Evolutionary conservation across 176 grass and related monocot species (phyloP).

Genomic region (Hyparrhenia diplandra): DNA sequence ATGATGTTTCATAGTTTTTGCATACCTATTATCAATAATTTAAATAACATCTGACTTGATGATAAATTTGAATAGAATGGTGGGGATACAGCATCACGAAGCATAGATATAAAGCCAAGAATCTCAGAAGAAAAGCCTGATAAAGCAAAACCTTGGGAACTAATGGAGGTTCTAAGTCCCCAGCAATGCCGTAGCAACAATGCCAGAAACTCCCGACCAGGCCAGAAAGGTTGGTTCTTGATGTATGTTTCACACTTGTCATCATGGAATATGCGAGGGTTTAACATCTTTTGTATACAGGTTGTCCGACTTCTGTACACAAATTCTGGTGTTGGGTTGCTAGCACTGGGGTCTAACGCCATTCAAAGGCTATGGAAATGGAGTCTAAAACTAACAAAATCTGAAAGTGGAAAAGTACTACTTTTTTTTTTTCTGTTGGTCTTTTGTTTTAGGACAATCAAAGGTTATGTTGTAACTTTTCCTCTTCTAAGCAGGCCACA

Average conservation of each 20-base stretch:
- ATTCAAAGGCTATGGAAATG: slow-evolving; percentile 96
- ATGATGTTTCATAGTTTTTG: slow-evolving; percentile 24
- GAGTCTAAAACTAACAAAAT: slow-evolving; percentile 72
- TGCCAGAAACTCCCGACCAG: slow-evolving; percentile 84
- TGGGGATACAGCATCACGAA: slow-evolving; percentile 68
- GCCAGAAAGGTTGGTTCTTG: slow-evolving; percentile 56
- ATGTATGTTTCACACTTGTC: slow-evolving; percentile 11
- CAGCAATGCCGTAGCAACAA: slow-evolving; percentile 80
- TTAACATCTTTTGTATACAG: slow-evolving; percentile 46
- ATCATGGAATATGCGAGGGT: neutral
- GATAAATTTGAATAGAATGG: slow-evolving; percentile 65
- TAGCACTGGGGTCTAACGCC: slow-evolving; percentile 88
- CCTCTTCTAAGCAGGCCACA: slow-evolving; percentile 62
- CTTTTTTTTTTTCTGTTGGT: slow-evolving; percentile 23
- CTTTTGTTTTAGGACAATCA: slow-evolving; percentile 27
- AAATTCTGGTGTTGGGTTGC: slow-evolving; percentile 82
- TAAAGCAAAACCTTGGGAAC: slow-evolving; percentile 66
- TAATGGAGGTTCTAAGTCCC: slow-evolving; percentile 71
- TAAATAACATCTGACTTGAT: slow-evolving; percentile 32
- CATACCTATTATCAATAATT: slow-evolving; percentile 11
- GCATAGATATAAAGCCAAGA: slow-evolving; percentile 68
- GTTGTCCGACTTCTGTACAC: slow-evolving; percentile 89
- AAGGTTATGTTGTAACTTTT: slow-evolving; percentile 24
- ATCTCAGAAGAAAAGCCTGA: slow-evolving; percentile 82
- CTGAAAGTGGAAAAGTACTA: slow-evolving; percentile 86